Base-by-base conservation (phyloP, 192 early-diverging fungal species). In the Umbelopsis ramanniana region DNA sequence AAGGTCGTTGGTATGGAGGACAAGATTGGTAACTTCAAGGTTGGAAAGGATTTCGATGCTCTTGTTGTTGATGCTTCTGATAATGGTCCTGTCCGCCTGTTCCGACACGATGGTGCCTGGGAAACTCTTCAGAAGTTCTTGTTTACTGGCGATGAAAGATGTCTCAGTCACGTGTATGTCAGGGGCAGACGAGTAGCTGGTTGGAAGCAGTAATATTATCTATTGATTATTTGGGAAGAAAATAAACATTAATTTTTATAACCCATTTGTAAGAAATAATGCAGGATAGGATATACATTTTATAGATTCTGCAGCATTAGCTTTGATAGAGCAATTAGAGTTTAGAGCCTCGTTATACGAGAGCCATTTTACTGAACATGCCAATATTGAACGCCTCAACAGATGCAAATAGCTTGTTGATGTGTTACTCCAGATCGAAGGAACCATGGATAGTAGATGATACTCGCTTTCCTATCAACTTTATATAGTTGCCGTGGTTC, bases 41-140 rank as follows among this genome's bases (percentile, higher is more conserved):
- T 79, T 11, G 95, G 93, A 33, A 98, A 98, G 79, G 85, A 93
- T 23, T 96, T 98, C 86, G 97, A 98, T 80, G 97, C 97, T 17
- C 82, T 98, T 33, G 82, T 96, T 45, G 82, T 93, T 10, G 87
- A 91, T 81, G 52, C 80, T 9, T 69, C 74, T 43, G 74, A 75
- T 15, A 68, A 73, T 22, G 74, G 84, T 26, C 75, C 87, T 3
- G 81, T 96, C 1, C 90, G 93, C 55, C 71, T 96, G 48, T 89
- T 89, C 69, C 87, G 83, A 33, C 84, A 87, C 40, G 87, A 87
- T 72, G 81, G 82, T 48, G 70, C 83, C 10, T 75, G 76, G 46
- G 80, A 78, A 24, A 78, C 82, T 70, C 85, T 95, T 74, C 94
- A 98, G 77, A 95, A 96, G 82, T 98, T 95, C 81, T 79, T 98